Percentiles rank a stretch among this genome's conserved stretches.
Conservation (phyloP, 306 rosid species). For the Hylodesmum podocarpum region DNA sequence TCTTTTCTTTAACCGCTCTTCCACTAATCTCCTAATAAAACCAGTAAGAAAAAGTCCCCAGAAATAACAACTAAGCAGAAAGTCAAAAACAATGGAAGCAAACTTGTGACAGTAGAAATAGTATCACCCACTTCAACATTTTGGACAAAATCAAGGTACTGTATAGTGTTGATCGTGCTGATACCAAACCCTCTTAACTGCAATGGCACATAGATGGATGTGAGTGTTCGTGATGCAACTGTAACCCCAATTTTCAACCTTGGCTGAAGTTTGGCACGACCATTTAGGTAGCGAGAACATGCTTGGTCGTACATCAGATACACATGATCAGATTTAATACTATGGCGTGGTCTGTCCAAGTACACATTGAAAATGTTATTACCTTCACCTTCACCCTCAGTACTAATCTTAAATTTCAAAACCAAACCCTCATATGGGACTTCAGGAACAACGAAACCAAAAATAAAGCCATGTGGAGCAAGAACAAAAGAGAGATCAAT, state of each 20-base stretch:
- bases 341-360: background rate
- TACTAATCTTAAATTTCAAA: background rate
- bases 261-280: background rate
- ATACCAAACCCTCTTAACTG: slow-evolving; percentile 20
- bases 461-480: background rate
- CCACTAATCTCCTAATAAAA: background rate
- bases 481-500: slow-evolving; percentile 15
- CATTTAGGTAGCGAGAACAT: background rate
- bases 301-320: background rate
- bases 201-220: background rate
- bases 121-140: background rate
- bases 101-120: background rate
- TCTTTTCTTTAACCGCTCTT: background rate
- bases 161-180: background rate
- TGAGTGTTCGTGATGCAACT: background rate
- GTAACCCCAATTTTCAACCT: slow-evolving; percentile 16
- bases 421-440: background rate
- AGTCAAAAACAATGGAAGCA: background rate
- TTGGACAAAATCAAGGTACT: background rate
- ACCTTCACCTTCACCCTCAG: background rate
- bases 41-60: background rate
- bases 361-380: background rate
- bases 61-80: background rate
- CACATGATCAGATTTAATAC: slow-evolving; percentile 20
- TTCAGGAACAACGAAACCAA: slow-evolving; percentile 4